A percentile compares a stretch with the other conserved stretches of the same genome.
These are phyloP conservation scores for Puccinellia tenuiflora DNA, from an alignment of 176 grass and related monocot genomes.

Conservation along the genomic window DNA sequence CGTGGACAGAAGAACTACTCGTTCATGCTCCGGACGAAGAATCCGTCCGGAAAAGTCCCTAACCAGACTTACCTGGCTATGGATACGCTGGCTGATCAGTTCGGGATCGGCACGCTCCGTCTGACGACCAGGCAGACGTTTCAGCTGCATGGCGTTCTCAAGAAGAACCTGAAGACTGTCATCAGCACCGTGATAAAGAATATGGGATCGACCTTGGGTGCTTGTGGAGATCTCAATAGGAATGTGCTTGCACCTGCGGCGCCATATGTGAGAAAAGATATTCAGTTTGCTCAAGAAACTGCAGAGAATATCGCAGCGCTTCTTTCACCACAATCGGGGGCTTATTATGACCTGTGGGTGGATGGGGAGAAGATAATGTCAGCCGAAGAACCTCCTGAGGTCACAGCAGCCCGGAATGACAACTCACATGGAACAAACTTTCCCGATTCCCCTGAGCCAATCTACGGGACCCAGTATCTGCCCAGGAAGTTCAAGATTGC, in stretches of 20 bases:
- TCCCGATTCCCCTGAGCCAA: constrained; percentile 85
- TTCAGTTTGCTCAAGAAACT: constrained; percentile 77
- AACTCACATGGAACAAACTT: constrained; percentile 90
- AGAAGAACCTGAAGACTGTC: constrained; percentile 94
- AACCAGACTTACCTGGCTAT: constrained; percentile 88
- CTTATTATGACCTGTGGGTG: constrained; percentile 98
- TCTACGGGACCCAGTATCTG: constrained; percentile 92
- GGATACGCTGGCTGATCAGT: constrained; percentile 88
- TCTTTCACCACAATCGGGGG: constrained; percentile 79
- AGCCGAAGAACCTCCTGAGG: constrained; percentile 80
- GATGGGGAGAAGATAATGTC: constrained; percentile 99
- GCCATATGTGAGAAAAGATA: constrained; percentile 65
- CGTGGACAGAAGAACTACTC: constrained; percentile 84
- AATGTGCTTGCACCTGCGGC: constrained; percentile 97
- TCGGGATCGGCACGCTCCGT: constrained; percentile 88
- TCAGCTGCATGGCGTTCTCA: constrained; percentile 88
- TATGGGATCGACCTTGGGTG: constrained; percentile 91
- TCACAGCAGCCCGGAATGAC: constrained; percentile 78
- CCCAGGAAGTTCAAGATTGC: constrained; percentile 98
- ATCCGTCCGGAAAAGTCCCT: constrained; percentile 85
- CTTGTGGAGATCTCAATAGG: constrained; percentile 96
- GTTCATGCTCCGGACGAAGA: constrained; percentile 98
- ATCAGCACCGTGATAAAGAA: constrained; percentile 84
- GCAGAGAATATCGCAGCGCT: constrained; percentile 89
- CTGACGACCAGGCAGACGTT: constrained; percentile 95